Percentiles rank a stretch among this genome's conserved stretches.
Conservation (phyloP, 2,329 filamentous ascomycete species). For the Penicillium sclerotiorum region DNA sequence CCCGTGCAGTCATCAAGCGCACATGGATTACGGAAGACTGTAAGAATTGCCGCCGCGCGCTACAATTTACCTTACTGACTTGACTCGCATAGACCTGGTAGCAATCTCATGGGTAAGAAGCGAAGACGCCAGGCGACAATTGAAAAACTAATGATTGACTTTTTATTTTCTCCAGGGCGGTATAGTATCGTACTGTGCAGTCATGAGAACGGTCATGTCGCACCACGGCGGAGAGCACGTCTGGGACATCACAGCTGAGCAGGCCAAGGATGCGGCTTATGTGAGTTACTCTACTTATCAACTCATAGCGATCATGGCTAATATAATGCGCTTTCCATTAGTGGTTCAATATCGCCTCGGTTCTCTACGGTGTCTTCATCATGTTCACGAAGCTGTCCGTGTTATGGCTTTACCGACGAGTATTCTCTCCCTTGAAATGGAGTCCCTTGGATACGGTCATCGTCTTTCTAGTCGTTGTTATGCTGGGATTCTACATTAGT, state of each 20-base stretch:
- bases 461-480: not conserved
- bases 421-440: not conserved
- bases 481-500: not conserved
- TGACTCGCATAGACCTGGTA: not conserved
- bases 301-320: not conserved
- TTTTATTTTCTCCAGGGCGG: not conserved
- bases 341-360: not conserved
- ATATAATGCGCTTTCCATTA: not conserved
- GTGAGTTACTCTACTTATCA: not conserved
- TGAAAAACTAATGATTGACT: too few relatives aligned
- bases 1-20: not conserved
- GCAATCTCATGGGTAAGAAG: not conserved
- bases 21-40: not conserved
- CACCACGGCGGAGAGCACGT: not conserved
- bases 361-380: not conserved
- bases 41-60: not conserved
- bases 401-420: not conserved
- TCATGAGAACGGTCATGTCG: not conserved
- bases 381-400: not conserved
- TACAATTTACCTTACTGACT: not conserved
- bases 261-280: not conserved
- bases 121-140: not conserved
- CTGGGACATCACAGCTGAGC: not conserved
- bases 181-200: not conserved
- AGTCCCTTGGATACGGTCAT: not conserved